Base-by-base conservation (phyloP, 2,329 filamentous ascomycete species). In the Arthroderma sp. region DNA sequence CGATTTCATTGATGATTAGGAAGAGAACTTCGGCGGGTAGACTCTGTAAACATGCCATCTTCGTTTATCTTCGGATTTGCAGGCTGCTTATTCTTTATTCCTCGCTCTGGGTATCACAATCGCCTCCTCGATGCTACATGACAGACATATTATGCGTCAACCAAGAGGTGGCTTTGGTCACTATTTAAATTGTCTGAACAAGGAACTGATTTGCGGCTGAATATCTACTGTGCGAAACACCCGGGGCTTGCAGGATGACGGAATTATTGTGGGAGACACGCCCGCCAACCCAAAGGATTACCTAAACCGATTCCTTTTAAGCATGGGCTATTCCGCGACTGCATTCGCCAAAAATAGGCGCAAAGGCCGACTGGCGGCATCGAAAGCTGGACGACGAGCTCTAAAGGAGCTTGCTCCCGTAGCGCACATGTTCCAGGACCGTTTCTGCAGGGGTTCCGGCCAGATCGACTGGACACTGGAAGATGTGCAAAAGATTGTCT, bases 251-350 rank as follows among this genome's bases (percentile, higher is more conserved):
- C 55, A 69, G 6, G 27, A 49, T 0, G 48, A 58, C 0, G 57
- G 48, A 27, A 59, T 72, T 46, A 70, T 64, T 41, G 55, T 64
- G 1, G 66, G 65, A 2, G 51, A 56, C 1, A 36, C 49, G 3
- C 69, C 68, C 1, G 51, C 36, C 2, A 54, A 41, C 4, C 41
- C 46, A 0, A 51, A 56, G 1, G 62, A 64, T 3, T 70, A 60
- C 46, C 49, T 65, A 27, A 61, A 62, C 32, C 60, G 59, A 10
- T 67, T 66, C 42, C 50, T 48, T 10, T 50, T 70, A 2, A 63
- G 64, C 43, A 62, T 66, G 51, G 68, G 67, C 15, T 52, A 52
- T 4, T 62, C 64, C 0, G 59, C 56, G 0, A 51, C 58, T 1
- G 53, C 52, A 7, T 56, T 65, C 42, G 54, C 56, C 2, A 52